A percentile compares a stretch with the other conserved stretches of the same genome.
These are phyloP conservation scores for Ascochyta koolunga DNA, from an alignment of 2,329 filamentous ascomycete genomes.

Conservation along the genomic window DNA sequence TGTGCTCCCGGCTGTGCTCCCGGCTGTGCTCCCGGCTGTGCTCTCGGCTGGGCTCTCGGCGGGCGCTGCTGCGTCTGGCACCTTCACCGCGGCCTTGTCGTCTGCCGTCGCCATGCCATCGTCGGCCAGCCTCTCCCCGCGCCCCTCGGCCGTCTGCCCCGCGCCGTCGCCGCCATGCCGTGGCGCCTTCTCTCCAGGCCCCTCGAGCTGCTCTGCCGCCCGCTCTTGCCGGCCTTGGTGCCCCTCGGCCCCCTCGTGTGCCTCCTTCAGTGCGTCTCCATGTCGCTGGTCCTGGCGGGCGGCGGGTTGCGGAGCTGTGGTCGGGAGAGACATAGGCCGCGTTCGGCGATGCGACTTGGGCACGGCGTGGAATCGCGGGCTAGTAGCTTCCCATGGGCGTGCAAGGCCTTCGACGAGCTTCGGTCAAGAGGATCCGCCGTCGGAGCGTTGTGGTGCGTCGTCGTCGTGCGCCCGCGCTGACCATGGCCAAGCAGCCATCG, in stretches of 20 bases:
- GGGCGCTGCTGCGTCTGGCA: background rate
- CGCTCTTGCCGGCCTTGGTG: background rate
- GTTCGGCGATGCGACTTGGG: constrained; percentile 21
- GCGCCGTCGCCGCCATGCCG: constrained; percentile 17
- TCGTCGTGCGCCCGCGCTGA: constrained; percentile 19
- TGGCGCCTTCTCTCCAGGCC: background rate
- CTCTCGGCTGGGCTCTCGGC: too few relatives aligned
- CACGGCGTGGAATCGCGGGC: constrained; percentile 3
- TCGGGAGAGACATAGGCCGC: constrained; percentile 47
- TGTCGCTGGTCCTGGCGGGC: constrained; percentile 27
- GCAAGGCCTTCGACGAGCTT: constrained; percentile 11
- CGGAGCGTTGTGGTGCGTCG: constrained; percentile 10
- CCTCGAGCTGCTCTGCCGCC: constrained; percentile 1
- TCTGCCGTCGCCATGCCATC: background rate
- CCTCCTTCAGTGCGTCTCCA: constrained; percentile 19
- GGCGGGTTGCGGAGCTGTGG: constrained; percentile 39
- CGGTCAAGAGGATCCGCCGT: background rate
- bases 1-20: background rate
- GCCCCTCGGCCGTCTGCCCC: constrained; percentile 26
- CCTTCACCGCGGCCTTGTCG: background rate
- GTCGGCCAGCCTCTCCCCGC: background rate
- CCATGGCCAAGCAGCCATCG: constrained; percentile 27
- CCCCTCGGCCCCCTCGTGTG: background rate
- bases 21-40: background rate
- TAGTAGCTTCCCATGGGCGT: constrained; percentile 31